Base-by-base conservation (phyloP, 139 green algal species). In the Tetradesmus lagerheimii region DNA sequence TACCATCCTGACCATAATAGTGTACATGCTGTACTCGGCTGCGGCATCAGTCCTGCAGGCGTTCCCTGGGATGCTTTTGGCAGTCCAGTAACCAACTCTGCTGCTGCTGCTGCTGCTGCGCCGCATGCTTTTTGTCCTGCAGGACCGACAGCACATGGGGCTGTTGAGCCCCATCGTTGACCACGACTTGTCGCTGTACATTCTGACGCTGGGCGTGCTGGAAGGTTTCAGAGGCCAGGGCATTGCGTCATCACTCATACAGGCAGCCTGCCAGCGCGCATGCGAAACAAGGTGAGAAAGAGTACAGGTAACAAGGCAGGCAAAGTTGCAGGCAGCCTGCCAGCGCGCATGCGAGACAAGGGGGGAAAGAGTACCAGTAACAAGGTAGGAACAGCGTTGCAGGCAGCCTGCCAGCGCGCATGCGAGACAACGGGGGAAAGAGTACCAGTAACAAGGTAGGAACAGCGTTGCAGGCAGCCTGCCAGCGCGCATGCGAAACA, bases 191-290 rank as follows among this genome's bases (percentile, higher is more conserved):
- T 50, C 71, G 18, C 66, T 93, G 50, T 95, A 95, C 90, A 93
- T 95, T 39, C 66, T 95, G 62, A 95, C 93, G n/a, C 88, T 95
- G 31, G 93, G 93, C 0, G 93, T 95, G 66, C 38, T 91, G 80
- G 53, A 87, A 37, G 66, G n/a, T 11, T 91, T 75, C 31, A 76
- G 89, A 27, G 37, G 87, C 45, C 83, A 82, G 38, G 92, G 92
- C 74, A 47, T 94, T 0, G 92, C 92, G 14, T 39, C 67, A 1
- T 4, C 20, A n/a, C 90, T 94, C 80, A 87, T 94, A 35, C 35
- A 62, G 20, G 83, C 91, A 47, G 90, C 91, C 18, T 41, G 87
- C 34, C 90, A 91, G 85, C 90, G 92, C 77, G 90, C 90, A n/a
- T 71, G 43, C 11, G 78, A 86, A 25, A 80, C 62, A 38, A 35